phyloP scores from a whole-genome alignment of 2,329 filamentous ascomycete species.

The Aspergillus calidoustus region DNA sequence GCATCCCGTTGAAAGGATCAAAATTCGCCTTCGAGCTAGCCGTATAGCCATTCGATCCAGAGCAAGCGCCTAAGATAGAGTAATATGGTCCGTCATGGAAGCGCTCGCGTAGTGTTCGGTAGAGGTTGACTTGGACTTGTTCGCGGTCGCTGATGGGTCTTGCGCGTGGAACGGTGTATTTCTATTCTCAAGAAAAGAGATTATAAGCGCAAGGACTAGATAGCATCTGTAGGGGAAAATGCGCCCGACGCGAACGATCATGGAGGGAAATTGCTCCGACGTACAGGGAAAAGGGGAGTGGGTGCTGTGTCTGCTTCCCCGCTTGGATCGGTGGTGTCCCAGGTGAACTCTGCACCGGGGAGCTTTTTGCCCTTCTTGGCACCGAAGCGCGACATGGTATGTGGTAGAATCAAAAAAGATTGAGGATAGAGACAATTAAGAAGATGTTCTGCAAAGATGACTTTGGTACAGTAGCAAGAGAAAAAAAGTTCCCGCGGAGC shows the following conservation, averaged over 20 bases:
- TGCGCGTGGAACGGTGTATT: slow-evolving; percentile 43
- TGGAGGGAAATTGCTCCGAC: slow-evolving; percentile 22
- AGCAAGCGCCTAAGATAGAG: slow-evolving; percentile 53
- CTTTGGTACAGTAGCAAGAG: slow-evolving; percentile 14
- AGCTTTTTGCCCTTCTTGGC: slow-evolving; percentile 44
- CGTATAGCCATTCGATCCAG: slow-evolving; percentile 49
- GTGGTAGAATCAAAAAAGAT: not conserved
- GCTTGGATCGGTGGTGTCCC: slow-evolving; percentile 42
- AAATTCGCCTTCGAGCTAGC: slow-evolving; percentile 52
- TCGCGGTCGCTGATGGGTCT: slow-evolving; percentile 47
- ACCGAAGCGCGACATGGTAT: slow-evolving; percentile 46
- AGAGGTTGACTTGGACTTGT: slow-evolving; percentile 53
- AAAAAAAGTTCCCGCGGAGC: slow-evolving; percentile 31
- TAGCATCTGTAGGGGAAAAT: not conserved
- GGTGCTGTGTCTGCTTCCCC: slow-evolving; percentile 50
- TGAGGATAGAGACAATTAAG: not conserved
- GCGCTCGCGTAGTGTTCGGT: slow-evolving; percentile 57
- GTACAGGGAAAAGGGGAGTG: slow-evolving; percentile 53
- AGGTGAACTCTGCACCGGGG: slow-evolving; percentile 48
- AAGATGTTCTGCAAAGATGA: not conserved
- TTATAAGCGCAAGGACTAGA: not conserved
- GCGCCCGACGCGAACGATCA: not conserved
- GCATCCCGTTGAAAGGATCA: slow-evolving; percentile 66
- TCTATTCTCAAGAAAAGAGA: slow-evolving; percentile 27
- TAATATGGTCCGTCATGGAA: slow-evolving; percentile 66